phyloP scores from a whole-genome alignment of 2,329 filamentous ascomycete species.

The Aspergillus texensis region DNA sequence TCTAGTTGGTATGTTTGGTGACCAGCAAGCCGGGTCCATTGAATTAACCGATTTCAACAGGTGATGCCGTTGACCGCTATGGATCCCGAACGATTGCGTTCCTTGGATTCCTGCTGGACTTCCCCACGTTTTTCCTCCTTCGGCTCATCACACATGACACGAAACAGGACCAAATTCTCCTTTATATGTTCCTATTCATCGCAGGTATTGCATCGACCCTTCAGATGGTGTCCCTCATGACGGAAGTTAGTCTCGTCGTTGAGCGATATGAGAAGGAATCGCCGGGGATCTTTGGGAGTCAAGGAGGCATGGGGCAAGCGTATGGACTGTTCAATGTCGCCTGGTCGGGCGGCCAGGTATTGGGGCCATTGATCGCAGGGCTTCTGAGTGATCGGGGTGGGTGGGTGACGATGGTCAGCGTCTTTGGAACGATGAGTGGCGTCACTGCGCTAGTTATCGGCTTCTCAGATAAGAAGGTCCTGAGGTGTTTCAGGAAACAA shows the following conservation, averaged over 20 bases:
- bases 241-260: conserved; percentile 65
- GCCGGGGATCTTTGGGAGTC: conserved; percentile 55
- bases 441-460: conserved; percentile 50
- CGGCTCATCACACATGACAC: conserved; percentile 63
- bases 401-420: conserved; percentile 58
- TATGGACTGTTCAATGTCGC: conserved; percentile 60
- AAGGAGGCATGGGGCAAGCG: conserved; percentile 61
- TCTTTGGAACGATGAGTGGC: conserved; percentile 52
- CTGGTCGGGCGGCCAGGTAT: conserved; percentile 54
- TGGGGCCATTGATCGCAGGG: conserved; percentile 56
- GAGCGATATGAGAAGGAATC: conserved; percentile 55
- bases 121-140: conserved; percentile 65
- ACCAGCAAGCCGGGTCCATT: neutral
- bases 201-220: conserved; percentile 61
- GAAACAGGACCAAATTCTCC: conserved; percentile 62
- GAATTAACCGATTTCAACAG: conserved; percentile 9
- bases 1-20: conserved; percentile 53
- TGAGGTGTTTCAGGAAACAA: conserved; percentile 26
- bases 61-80: conserved; percentile 51
- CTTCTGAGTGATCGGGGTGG: conserved; percentile 49
- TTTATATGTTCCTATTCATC: conserved; percentile 63
- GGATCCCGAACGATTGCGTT: conserved; percentile 65
- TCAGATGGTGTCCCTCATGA: conserved; percentile 67
- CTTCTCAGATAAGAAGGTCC: conserved; percentile 9
- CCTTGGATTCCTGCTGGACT: conserved; percentile 55